phyloP scores from a whole-genome alignment of 2,329 filamentous ascomycete genomes.

The Fonsecaea pedrosoi region DNA sequence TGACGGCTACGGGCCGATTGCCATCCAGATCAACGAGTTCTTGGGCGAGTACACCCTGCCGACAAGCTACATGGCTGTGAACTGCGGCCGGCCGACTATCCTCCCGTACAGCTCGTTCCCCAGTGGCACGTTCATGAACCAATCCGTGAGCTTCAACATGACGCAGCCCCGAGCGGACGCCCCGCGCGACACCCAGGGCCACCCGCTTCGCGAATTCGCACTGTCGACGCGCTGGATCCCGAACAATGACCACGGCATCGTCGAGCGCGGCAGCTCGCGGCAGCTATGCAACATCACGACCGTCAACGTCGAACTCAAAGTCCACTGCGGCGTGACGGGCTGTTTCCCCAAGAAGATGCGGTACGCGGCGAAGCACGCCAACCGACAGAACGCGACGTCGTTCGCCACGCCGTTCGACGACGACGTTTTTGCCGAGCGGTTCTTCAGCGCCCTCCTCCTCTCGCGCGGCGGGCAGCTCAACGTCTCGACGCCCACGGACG shows the following conservation, averaged over 20 bases:
- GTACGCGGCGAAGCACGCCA: conserved; percentile 10
- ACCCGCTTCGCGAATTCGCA: conserved; percentile 17
- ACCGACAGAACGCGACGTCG: conserved; percentile 15
- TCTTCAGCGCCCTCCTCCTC: conserved; percentile 20
- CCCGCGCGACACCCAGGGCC: conserved; percentile 5
- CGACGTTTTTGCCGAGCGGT: conserved; percentile 20
- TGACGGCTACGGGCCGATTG: background rate
- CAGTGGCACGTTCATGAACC: conserved; percentile 15
- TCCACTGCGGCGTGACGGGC: conserved; percentile 16
- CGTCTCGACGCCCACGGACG: background rate
- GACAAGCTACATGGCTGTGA: conserved; percentile 18
- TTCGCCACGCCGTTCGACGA: conserved; percentile 28
- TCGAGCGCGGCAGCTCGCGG: conserved; percentile 7
- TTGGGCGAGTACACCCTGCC: conserved; percentile 18
- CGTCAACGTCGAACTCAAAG: conserved; percentile 24
- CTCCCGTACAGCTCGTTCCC: conserved; percentile 19
- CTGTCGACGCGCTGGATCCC: conserved; percentile 17
- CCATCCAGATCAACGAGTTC: conserved; percentile 10
- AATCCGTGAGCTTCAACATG: conserved; percentile 22
- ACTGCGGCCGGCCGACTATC: conserved; percentile 5
- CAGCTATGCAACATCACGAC: conserved; percentile 22
- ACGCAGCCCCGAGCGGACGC: conserved; percentile 16
- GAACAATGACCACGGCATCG: conserved; percentile 6
- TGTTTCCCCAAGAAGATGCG: conserved; percentile 23
- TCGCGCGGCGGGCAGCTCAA: conserved; percentile 8